Evolutionary conservation across 352 stramenopile genomes (phyloP).

Genomic region (Phytophthora pinifolia): DNA sequence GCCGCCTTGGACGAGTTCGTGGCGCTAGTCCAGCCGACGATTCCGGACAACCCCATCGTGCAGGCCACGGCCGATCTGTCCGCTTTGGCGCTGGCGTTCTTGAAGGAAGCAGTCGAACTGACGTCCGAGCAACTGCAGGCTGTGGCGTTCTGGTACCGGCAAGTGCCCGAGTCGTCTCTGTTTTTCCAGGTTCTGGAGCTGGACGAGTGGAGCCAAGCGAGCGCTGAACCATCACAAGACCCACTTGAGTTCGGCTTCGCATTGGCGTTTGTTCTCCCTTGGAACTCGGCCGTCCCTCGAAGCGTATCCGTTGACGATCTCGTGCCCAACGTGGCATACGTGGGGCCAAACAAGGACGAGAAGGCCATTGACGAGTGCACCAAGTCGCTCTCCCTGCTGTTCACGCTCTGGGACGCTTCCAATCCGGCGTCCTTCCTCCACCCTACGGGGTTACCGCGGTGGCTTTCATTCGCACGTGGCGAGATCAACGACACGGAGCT

Average conservation of each 20-base stretch:
- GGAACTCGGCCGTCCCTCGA: slow-evolving; percentile 21
- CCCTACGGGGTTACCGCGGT: slow-evolving; percentile 24
- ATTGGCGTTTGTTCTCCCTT: slow-evolving; percentile 43
- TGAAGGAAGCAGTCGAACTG: slow-evolving; percentile 37
- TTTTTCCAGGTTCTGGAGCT: slow-evolving; percentile 57
- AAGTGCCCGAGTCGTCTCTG: slow-evolving; percentile 32
- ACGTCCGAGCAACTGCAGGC: slow-evolving; percentile 25
- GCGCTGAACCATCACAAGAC: slow-evolving; percentile 21
- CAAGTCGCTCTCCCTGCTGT: slow-evolving; percentile 30
- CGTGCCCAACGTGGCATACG: slow-evolving; percentile 34
- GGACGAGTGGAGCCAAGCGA: slow-evolving; percentile 31
- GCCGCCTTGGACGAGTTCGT: slow-evolving; percentile 31
- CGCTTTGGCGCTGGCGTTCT: slow-evolving; percentile 37
- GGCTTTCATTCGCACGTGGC: slow-evolving; percentile 27
- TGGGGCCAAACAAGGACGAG: slow-evolving; percentile 1
- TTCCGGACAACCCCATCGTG: slow-evolving; percentile 17
- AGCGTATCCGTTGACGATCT: slow-evolving; percentile 30
- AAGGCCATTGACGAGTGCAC: slow-evolving; percentile 30
- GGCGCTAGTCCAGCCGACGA: slow-evolving; percentile 30
- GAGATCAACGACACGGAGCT: slow-evolving; percentile 21
- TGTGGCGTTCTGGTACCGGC: slow-evolving; percentile 46
- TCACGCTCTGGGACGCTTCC: slow-evolving; percentile 41
- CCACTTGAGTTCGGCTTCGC: slow-evolving; percentile 48
- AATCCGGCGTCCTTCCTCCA: slow-evolving; percentile 45
- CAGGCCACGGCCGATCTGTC: slow-evolving; percentile 38